A percentile compares a stretch with the other conserved stretches of the same genome.
phyloP scores from a whole-genome alignment of 192 early-diverging fungal species.

The Umbelopsis ramanniana region DNA sequence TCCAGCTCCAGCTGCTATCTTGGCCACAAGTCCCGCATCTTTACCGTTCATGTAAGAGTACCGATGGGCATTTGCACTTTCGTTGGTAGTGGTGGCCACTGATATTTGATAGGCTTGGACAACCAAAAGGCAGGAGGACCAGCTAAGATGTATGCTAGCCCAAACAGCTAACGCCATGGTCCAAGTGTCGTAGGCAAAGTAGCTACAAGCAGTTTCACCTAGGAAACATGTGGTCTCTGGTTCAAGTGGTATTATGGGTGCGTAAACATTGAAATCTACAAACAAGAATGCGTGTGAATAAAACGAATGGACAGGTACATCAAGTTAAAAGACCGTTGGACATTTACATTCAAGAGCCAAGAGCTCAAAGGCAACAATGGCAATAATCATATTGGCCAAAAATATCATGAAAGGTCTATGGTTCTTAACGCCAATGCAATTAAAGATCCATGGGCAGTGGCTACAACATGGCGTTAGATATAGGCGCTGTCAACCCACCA shows the following conservation, averaged over 20 bases:
- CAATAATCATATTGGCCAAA: constrained; percentile 63
- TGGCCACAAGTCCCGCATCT: constrained; percentile 32
- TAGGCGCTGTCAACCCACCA: not conserved
- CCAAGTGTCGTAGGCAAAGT: constrained; percentile 77
- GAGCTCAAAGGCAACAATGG: constrained; percentile 61
- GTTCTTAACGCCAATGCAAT: constrained; percentile 90
- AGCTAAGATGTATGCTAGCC: constrained; percentile 76
- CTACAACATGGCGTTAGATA: constrained; percentile 36
- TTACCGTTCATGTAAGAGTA: constrained; percentile 52
- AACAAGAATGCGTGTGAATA: too few relatives aligned
- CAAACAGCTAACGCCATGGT: constrained; percentile 72
- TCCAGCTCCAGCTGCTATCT: constrained; percentile 48
- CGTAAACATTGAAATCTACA: constrained; percentile 40
- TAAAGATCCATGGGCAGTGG: constrained; percentile 97
- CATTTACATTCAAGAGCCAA: constrained; percentile 71
- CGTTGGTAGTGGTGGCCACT: constrained; percentile 86
- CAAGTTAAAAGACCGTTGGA: not conserved
- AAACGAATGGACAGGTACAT: too few relatives aligned
- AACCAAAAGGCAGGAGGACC: constrained; percentile 79
- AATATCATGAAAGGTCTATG: constrained; percentile 90
- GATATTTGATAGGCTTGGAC: constrained; percentile 83
- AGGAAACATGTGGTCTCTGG: constrained; percentile 62
- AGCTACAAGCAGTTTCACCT: constrained; percentile 65
- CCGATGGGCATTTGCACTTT: constrained; percentile 81
- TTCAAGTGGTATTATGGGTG: constrained; percentile 38